Evolutionary conservation across 345 rosid species (phyloP).

Genomic region (Gossypium australe): DNA sequence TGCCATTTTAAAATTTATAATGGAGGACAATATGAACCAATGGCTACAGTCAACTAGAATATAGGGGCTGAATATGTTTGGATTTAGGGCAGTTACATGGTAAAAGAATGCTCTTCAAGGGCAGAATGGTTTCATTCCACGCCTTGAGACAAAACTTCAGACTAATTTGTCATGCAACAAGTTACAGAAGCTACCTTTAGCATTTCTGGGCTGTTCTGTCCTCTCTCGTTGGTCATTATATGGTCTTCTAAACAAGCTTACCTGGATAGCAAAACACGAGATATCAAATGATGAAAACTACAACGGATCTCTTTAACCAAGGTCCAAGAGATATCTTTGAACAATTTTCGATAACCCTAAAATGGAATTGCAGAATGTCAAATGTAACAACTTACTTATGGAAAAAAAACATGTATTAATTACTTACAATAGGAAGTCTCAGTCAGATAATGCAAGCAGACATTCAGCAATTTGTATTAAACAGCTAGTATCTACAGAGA

Average conservation of each 20-base stretch:
- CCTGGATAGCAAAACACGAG: conserved; percentile 30
- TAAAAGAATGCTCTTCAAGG: background rate
- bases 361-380: conserved; percentile 9
- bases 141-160: background rate
- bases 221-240: conserved; percentile 25
- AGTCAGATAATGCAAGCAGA: background rate
- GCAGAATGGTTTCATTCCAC: background rate
- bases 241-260: conserved; percentile 27
- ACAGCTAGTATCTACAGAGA: background rate
- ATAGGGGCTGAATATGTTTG: background rate
- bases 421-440: background rate
- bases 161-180: conserved; percentile 1
- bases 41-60: conserved; percentile 3
- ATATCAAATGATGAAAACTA: background rate
- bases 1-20: background rate
- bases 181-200: conserved; percentile 38
- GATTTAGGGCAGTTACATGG: background rate
- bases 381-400: background rate
- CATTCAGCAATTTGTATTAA: background rate
- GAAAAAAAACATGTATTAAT: background rate
- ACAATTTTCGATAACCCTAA: conserved; percentile 4
- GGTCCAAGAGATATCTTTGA: background rate
- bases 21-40: conserved; percentile 1
- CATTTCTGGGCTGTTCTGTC: conserved; percentile 32
- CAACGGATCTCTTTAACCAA: background rate